Percentiles rank a stretch among this genome's conserved stretches.
Conservation (phyloP, 164 flowering plant genomes). For the Macadamia integrifolia region DNA sequence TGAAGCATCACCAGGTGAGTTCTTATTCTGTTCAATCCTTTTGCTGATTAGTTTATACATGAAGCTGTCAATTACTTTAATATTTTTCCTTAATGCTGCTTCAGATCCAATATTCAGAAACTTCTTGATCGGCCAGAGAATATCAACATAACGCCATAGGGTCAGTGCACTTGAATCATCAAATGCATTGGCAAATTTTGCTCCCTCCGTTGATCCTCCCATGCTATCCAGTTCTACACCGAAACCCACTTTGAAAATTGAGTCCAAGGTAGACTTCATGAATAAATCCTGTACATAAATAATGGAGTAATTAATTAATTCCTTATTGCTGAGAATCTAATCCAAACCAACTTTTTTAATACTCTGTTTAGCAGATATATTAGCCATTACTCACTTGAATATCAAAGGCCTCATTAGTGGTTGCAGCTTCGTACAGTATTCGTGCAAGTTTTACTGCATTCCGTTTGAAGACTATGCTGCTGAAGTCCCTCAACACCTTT, state of each 20-base stretch:
- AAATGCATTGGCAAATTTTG: constrained; percentile 36
- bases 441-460: constrained; percentile 42
- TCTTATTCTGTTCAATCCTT: constrained; percentile 36
- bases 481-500: constrained; percentile 46
- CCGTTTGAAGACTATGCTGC: constrained; percentile 38
- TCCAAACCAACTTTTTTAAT: no score
- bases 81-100: constrained; percentile 38
- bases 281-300: constrained; percentile 42
- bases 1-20: constrained; percentile 17
- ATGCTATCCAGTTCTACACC: constrained; percentile 61
- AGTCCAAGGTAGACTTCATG: constrained; percentile 68
- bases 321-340: no score
- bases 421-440: constrained; percentile 35
- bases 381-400: constrained; percentile 33
- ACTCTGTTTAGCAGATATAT: no score
- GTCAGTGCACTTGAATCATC: constrained; percentile 49
- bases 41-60: constrained; percentile 49
- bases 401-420: constrained; percentile 28
- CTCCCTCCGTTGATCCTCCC: constrained; percentile 48
- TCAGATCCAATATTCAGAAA: constrained; percentile 53
- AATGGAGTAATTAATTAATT: no score
- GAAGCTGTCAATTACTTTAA: constrained; percentile 39
- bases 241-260: constrained; percentile 67
- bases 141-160: constrained; percentile 45
- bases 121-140: constrained; percentile 52